Percentiles rank a stretch among this genome's conserved stretches.
Evolutionary conservation across 208 protist species (phyloP).

Genomic region (Acanthamoeba triangularis): DNA sequence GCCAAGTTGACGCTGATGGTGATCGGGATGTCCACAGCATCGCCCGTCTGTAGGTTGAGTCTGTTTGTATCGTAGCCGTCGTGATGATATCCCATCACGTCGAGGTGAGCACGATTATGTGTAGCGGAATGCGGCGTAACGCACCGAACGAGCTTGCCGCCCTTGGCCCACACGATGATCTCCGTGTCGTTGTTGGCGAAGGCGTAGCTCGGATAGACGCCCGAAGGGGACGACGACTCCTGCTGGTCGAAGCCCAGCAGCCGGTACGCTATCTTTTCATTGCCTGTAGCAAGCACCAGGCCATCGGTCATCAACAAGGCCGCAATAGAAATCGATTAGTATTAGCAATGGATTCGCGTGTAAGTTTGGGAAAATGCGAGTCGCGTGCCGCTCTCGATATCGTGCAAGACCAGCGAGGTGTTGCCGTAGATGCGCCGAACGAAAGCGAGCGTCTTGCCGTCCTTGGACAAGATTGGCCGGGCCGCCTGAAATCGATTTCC

Average conservation of each 20-base stretch:
- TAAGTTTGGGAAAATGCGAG: background rate
- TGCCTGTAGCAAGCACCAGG: background rate
- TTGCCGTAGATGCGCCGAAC: conserved; percentile 42
- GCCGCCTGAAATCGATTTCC: background rate
- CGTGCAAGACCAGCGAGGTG: conserved; percentile 44
- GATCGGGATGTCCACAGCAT: background rate
- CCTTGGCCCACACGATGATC: conserved; percentile 59
- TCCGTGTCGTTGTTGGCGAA: conserved; percentile 47
- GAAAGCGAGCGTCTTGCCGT: conserved; percentile 65
- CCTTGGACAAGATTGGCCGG: conserved; percentile 31
- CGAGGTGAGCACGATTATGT: background rate
- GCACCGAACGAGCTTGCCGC: conserved; percentile 19
- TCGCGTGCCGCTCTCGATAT: background rate
- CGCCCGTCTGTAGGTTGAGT: background rate
- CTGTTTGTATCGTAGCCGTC: background rate
- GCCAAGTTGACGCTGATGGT: background rate
- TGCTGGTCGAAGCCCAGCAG: conserved; percentile 43
- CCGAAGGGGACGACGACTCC: conserved; percentile 29
- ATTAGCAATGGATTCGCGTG: too few species aligned
- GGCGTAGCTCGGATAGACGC: conserved; percentile 70
- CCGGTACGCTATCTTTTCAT: conserved; percentile 18
- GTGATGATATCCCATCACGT: too few species aligned
- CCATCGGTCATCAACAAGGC: background rate
- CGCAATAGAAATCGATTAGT: too few species aligned
- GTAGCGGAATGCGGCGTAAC: background rate